A percentile compares a stretch with the other conserved stretches of the same genome.
Conservation (phyloP, 164 flowering plant species). For the Aristolochia contorta region DNA sequence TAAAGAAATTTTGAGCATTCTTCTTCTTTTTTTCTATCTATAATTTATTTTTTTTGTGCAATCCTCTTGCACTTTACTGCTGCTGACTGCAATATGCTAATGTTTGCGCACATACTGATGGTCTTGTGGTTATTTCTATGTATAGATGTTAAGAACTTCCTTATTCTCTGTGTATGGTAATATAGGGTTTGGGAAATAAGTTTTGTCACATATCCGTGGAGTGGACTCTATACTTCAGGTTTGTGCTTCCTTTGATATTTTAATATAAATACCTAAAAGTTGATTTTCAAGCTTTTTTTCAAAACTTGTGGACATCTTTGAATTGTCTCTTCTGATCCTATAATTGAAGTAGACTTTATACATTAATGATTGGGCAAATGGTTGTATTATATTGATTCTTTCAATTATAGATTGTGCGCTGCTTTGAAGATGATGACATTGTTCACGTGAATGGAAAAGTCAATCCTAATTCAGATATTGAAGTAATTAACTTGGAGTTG, state of each 20-base stretch:
- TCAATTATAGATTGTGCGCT: constrained; percentile 76
- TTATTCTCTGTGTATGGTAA: not conserved
- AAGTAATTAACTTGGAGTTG: constrained; percentile 89
- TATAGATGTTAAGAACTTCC: no score
- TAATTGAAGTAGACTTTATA: no score
- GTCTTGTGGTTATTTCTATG: no score
- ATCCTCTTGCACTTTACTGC: not conserved
- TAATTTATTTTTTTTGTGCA: not conserved
- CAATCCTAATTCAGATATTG: constrained; percentile 92
- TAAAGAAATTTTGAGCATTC: not conserved
- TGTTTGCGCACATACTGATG: not conserved
- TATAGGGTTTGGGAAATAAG: constrained; percentile 81
- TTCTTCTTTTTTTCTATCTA: not conserved
- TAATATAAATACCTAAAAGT: not conserved
- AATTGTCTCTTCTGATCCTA: no score
- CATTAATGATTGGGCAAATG: not conserved
- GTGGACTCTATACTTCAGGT: constrained; percentile 97
- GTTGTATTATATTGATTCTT: not conserved
- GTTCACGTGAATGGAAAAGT: constrained; percentile 93
- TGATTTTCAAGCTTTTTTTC: not conserved
- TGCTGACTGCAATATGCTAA: not conserved
- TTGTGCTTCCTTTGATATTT: not conserved
- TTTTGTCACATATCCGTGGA: constrained; percentile 87
- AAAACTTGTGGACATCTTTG: not conserved
- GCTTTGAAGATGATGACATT: constrained; percentile 97